A percentile compares a stretch with the other conserved stretches of the same genome.
phyloP scores from a whole-genome alignment of 2,329 filamentous ascomycete genomes.

The Fusarium denticulatum region DNA sequence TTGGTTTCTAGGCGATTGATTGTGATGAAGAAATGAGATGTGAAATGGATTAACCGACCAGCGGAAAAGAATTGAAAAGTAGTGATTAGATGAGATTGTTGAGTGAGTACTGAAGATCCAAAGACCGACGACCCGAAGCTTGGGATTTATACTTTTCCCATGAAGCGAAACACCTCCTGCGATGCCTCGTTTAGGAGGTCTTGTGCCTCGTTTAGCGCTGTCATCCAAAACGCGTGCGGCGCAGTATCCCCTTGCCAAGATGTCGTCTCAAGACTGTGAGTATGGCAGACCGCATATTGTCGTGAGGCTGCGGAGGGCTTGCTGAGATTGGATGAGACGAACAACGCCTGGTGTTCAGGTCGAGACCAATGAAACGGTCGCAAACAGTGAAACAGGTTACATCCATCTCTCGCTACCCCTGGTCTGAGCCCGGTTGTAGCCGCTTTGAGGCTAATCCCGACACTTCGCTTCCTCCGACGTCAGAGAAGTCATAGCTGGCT shows the following conservation, averaged over 20 bases:
- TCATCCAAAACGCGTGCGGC: not conserved
- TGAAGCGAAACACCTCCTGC: not conserved
- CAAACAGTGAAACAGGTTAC: not conserved
- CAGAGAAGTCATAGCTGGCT: not conserved
- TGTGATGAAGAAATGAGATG: not conserved
- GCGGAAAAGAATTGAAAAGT: conserved; percentile 20
- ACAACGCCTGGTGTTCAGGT: conserved; percentile 1
- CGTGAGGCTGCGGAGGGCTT: not conserved
- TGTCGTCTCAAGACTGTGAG: too few species aligned
- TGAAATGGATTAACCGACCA: conserved; percentile 18
- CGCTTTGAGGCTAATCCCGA: not conserved
- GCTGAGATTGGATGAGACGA: not conserved
- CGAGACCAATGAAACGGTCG: not conserved
- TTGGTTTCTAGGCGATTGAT: not conserved
- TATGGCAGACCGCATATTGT: not conserved
- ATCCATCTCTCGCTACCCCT: not conserved
- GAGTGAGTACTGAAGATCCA: conserved; percentile 13
- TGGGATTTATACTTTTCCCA: conserved; percentile 9
- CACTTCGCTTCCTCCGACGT: not conserved
- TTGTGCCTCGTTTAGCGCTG: not conserved
- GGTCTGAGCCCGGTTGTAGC: not conserved
- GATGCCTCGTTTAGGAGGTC: not conserved
- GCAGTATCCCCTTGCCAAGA: not conserved
- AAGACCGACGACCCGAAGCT: not conserved
- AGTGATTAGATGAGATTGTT: not conserved